Evolutionary conservation across 192 early-diverging fungal genomes (phyloP).

Genomic region (Obelidium mucronatum): DNA sequence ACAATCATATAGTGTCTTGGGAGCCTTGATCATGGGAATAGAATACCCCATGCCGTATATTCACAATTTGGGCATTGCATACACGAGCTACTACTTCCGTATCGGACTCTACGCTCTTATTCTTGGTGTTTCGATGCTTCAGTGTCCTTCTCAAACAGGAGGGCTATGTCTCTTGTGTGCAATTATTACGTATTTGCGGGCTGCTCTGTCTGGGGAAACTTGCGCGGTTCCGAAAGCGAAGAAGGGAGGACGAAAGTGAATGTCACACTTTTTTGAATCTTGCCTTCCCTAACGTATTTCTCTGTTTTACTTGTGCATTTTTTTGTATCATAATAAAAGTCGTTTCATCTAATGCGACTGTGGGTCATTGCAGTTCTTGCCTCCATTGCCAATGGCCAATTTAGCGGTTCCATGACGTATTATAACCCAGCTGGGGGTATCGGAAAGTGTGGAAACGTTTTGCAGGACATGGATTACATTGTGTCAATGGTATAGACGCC

Average conservation of each 20-base stretch:
- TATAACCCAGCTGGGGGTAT: conserved; percentile 24
- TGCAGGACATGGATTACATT: conserved; percentile 9
- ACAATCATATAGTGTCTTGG: conserved; percentile 25
- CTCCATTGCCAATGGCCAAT: background rate
- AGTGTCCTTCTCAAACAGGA: conserved; percentile 38
- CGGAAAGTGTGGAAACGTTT: conserved; percentile 12
- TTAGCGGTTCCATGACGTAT: conserved; percentile 20
- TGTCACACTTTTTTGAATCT: too few species aligned
- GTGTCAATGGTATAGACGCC: conserved; percentile 24
- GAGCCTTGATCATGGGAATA: conserved; percentile 38
- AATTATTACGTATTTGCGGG: conserved; percentile 37
- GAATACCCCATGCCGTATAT: conserved; percentile 35
- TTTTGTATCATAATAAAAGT: too few species aligned
- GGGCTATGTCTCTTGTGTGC: conserved; percentile 40
- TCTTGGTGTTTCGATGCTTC: conserved; percentile 27
- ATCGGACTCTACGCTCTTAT: conserved; percentile 23
- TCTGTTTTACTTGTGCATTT: background rate
- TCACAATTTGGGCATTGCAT: conserved; percentile 28
- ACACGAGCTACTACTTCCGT: conserved; percentile 37
- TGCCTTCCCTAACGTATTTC: too few species aligned
- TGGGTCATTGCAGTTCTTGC: background rate
- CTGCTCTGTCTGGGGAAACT: conserved; percentile 38
- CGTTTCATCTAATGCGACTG: too few species aligned
- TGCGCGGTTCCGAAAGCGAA: conserved; percentile 15
- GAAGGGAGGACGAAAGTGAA: too few species aligned